Base-by-base conservation (phyloP, 352 stramenopile species). In the Phytophthora hibernalis region DNA sequence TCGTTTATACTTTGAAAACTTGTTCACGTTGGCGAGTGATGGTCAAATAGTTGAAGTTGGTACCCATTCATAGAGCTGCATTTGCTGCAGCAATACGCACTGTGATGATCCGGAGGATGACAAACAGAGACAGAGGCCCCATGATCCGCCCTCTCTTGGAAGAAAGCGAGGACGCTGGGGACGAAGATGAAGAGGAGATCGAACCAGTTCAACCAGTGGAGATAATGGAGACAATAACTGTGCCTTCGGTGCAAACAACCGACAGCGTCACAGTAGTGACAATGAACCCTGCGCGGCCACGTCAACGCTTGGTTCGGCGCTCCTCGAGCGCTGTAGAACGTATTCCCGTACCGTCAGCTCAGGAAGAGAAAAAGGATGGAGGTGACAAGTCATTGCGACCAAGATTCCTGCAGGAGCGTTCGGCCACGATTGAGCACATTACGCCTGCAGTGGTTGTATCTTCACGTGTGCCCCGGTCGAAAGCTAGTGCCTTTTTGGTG, bases 401-500 rank as follows among this genome's bases (percentile, higher is more conserved):
- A 9, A 72, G 74, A 20, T 91, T 82, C 49, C 64, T 90, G 13
- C 86, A 89, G 42, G 72, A 89, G 37, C 70, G 77, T 2, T 85
- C 83, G 0, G 74, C 70, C 9, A 89, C 83, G 3, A 70, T 86
- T 48, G 64, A 70, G 1, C 62, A 84, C 30, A 43, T 85, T n/a
- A 53, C 61, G 0, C 31, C 59, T 8, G 11, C 28, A 15, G 20
- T 22, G 11, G 11, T 21, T 3, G 54, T 68, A 15, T 48, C 64
- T 2, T 18, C 69, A 24, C 54, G 51, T 16, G 50, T 70, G 15
- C 74, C 77, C 49, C 78, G 84, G 54, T 91, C 83, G 28, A 87
- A 81, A 48, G 82, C 84, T 3, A 79, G 82, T 45, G 54, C 79
- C 7, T 92, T 92, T 57, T 48, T 92, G 31, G 38, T 85, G 26